Percentiles rank a stretch among this genome's conserved stretches.
phyloP scores from a whole-genome alignment of 805 yeast species.

The Schizosaccharomyces japonicus region DNA sequence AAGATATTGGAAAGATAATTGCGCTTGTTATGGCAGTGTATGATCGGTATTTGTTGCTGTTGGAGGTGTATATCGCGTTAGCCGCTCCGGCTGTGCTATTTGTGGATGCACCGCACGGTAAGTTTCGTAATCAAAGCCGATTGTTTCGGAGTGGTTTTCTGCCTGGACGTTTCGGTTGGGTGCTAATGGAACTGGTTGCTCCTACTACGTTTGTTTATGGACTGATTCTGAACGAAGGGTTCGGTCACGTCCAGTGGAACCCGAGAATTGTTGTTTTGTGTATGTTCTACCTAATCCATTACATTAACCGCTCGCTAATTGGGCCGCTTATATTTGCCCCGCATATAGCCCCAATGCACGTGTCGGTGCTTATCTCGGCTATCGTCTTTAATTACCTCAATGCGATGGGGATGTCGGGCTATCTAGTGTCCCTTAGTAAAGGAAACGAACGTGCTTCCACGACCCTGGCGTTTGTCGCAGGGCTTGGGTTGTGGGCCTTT shows the following conservation, averaged over 20 bases:
- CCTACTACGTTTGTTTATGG: background rate
- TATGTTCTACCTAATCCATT: constrained; percentile 3
- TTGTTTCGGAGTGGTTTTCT: background rate
- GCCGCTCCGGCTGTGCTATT: background rate
- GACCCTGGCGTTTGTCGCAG: background rate
- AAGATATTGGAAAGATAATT: too few relatives aligned
- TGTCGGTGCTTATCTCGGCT: constrained; percentile 2
- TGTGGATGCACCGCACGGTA: constrained; percentile 5
- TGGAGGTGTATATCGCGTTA: background rate
- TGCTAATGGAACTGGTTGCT: constrained; percentile 4
- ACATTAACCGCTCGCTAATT: constrained; percentile 4
- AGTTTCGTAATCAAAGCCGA: background rate
- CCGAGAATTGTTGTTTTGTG: too few relatives aligned
- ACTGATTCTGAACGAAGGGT: background rate
- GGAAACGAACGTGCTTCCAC: background rate
- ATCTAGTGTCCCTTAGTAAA: background rate
- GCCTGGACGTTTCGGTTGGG: constrained; percentile 2
- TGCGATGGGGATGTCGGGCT: background rate
- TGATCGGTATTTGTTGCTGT: background rate
- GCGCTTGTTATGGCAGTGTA: too few relatives aligned
- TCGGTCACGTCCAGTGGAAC: background rate
- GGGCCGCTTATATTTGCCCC: constrained; percentile 3
- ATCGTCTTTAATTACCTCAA: constrained; percentile 3
- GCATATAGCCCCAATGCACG: background rate
- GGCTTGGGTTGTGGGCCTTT: background rate